Conservation (phyloP, 495 filamentous ascomycete species). For the Aspergillus leporis region DNA sequence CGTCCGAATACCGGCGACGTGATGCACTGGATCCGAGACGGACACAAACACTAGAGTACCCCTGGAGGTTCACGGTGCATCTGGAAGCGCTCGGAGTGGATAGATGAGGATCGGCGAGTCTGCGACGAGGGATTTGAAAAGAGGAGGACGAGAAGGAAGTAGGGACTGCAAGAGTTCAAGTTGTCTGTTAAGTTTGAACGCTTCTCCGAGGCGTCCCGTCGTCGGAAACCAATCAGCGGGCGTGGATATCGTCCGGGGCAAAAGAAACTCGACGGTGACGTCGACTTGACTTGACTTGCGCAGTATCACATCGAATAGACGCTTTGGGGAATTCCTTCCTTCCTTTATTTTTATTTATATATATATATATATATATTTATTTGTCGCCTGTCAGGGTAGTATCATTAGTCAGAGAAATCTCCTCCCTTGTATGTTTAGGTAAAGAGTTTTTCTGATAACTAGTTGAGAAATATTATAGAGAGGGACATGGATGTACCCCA, state of each 20-base stretch:
- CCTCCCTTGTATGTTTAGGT: no score
- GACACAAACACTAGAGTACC: neutral
- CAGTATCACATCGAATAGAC: no score
- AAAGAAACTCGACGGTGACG: conserved; percentile 16
- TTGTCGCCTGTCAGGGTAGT: no score
- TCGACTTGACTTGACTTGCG: neutral
- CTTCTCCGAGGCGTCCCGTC: conserved; percentile 26
- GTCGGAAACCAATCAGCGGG: conserved; percentile 22
- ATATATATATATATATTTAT: no score
- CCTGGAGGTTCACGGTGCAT: no score
- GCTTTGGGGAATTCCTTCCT: neutral
- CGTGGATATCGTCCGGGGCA: conserved; percentile 14
- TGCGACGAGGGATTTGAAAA: neutral
- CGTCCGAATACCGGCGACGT: neutral
- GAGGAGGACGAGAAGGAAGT: conserved; percentile 2
- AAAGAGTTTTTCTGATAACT: no score
- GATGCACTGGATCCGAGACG: neutral
- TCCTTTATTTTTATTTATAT: no score
- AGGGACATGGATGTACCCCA: no score
- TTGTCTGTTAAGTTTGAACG: neutral
- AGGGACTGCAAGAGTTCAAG: neutral
- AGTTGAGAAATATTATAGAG: no score
- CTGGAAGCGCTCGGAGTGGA: neutral
- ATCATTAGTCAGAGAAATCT: no score
- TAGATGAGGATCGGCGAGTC: neutral